A percentile compares a stretch with the other conserved stretches of the same genome.
Evolutionary conservation across 2,329 filamentous ascomycete genomes (phyloP).

Genomic region (Alternaria brassicae): DNA sequence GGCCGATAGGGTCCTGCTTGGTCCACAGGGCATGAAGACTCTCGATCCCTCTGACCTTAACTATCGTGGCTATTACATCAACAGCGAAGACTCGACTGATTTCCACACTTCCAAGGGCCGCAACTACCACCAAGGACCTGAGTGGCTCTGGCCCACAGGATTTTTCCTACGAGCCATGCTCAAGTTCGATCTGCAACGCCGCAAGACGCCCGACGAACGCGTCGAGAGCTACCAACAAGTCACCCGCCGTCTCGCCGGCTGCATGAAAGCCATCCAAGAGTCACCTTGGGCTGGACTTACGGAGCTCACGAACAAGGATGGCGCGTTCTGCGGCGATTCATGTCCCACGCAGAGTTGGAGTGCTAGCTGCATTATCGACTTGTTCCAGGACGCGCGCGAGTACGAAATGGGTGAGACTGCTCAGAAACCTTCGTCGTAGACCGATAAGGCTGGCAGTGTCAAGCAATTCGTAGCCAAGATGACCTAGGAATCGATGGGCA

Average conservation of each 20-base stretch:
- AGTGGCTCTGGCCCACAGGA: slow-evolving; percentile 97
- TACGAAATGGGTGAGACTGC: slow-evolving; percentile 29
- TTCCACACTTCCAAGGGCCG: slow-evolving; percentile 92
- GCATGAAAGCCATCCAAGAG: slow-evolving; percentile 81
- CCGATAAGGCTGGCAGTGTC: background rate
- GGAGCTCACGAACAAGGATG: slow-evolving; percentile 91
- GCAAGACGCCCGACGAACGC: slow-evolving; percentile 70
- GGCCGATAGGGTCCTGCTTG: slow-evolving; percentile 79
- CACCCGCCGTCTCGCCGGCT: slow-evolving; percentile 79
- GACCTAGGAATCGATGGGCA: background rate
- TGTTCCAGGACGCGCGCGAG: slow-evolving; percentile 84
- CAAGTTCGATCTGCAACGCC: slow-evolving; percentile 83
- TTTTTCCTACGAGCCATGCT: slow-evolving; percentile 93
- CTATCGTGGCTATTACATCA: slow-evolving; percentile 93
- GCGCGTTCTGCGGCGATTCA: slow-evolving; percentile 85
- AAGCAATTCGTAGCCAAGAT: background rate
- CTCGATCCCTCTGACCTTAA: slow-evolving; percentile 91
- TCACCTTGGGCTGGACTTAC: slow-evolving; percentile 89
- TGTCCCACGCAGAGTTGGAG: slow-evolving; percentile 98
- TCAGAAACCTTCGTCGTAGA: background rate
- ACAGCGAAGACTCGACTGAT: slow-evolving; percentile 89
- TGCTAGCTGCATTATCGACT: slow-evolving; percentile 88
- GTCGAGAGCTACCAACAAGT: slow-evolving; percentile 95
- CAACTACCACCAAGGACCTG: slow-evolving; percentile 97
- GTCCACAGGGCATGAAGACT: slow-evolving; percentile 93